These are phyloP conservation scores for Pleurotus tuoliensis DNA, from an alignment of 768 basidiomycete species.

Conservation along the genomic window DNA sequence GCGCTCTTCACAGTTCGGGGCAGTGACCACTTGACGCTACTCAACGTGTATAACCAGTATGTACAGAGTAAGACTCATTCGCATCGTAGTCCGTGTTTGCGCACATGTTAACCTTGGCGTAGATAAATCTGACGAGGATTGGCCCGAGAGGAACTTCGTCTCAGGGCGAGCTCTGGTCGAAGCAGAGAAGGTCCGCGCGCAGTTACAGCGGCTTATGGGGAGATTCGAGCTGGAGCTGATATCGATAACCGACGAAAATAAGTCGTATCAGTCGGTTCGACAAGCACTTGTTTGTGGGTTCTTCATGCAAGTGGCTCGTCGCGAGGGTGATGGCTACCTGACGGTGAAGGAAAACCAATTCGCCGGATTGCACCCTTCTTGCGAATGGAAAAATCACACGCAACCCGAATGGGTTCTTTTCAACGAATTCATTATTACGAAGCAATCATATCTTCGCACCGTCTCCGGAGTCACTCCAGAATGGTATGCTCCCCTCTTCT, in stretches of 20 bases:
- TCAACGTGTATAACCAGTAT: constrained; percentile 96
- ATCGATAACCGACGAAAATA: constrained; percentile 44
- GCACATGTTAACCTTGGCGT: neutral
- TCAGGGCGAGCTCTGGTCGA: constrained; percentile 79
- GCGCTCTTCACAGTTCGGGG: constrained; percentile 84
- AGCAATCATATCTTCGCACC: constrained; percentile 83
- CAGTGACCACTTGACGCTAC: constrained; percentile 89
- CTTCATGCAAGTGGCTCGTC: constrained; percentile 98
- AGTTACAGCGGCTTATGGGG: constrained; percentile 90
- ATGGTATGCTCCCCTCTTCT: constrained; percentile 50
- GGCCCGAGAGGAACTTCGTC: constrained; percentile 91
- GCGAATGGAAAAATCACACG: too few relatives aligned
- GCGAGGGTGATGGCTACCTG: constrained; percentile 84
- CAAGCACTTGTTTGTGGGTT: constrained; percentile 87
- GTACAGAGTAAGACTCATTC: constrained; percentile 55
- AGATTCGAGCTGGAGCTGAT: constrained; percentile 77
- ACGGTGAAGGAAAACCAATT: constrained; percentile 95
- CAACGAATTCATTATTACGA: constrained; percentile 94
- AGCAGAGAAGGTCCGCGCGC: constrained; percentile 90
- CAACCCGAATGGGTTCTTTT: constrained; percentile 94
- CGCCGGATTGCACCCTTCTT: constrained; percentile 79
- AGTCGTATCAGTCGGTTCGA: neutral
- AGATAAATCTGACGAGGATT: constrained; percentile 79
- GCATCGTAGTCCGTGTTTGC: neutral
- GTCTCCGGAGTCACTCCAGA: constrained; percentile 84